A percentile compares a stretch with the other conserved stretches of the same genome.
These are phyloP conservation scores for Zygnema circumcarinatum DNA, from an alignment of 139 green algal species.

Conservation along the genomic window DNA sequence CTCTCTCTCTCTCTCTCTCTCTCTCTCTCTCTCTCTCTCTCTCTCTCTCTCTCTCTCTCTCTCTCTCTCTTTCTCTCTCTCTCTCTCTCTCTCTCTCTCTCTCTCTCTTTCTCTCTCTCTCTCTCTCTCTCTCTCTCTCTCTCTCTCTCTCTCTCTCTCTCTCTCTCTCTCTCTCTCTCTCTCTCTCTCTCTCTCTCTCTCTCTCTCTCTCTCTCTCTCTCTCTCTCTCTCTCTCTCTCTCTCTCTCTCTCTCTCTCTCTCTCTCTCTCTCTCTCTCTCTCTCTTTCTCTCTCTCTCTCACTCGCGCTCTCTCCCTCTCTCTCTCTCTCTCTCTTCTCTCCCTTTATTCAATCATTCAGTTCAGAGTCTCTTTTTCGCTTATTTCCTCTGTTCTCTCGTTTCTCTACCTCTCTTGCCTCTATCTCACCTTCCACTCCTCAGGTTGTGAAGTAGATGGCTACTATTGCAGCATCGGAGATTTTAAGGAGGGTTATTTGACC, in stretches of 20 bases:
- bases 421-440: background rate
- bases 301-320: background rate
- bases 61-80: background rate
- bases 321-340: conserved; percentile 6
- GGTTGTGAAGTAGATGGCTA: too few relatives aligned
- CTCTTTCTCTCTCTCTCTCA: background rate
- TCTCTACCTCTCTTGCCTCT: background rate
- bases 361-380: background rate
- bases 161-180: conserved; percentile 27
- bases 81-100: background rate
- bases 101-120: background rate
- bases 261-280: background rate
- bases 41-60: conserved; percentile 23
- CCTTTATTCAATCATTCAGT: conserved; percentile 10
- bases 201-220: background rate
- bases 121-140: background rate
- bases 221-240: background rate
- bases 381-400: background rate
- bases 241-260: background rate
- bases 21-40: background rate
- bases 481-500: too few relatives aligned
- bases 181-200: conserved; percentile 11
- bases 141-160: background rate
- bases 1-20: conserved; percentile 19
- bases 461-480: too few relatives aligned